Evolutionary conservation across 1,139 yeast species (phyloP).

Genomic region (Hanseniaspora sp.): DNA sequence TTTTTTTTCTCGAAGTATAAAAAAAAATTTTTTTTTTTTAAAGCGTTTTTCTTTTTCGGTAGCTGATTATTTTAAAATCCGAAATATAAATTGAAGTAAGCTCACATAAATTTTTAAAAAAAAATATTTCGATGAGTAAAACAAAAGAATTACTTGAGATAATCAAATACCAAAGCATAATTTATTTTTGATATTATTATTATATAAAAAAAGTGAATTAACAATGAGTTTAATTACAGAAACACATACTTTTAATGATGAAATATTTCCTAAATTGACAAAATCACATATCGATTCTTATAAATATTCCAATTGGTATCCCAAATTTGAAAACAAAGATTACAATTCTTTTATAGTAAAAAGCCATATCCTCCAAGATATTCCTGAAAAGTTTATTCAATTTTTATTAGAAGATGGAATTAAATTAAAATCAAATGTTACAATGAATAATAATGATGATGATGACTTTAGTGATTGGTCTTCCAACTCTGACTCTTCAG

Average conservation of each 20-base stretch:
- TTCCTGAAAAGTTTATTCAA: conserved; percentile 56
- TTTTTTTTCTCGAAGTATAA: not conserved
- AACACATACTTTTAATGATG: conserved; percentile 7
- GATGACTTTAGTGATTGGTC: conserved; percentile 70
- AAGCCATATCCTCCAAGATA: conserved; percentile 47
- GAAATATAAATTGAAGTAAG: no score
- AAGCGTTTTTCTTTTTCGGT: no score
- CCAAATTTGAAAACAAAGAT: conserved; percentile 37
- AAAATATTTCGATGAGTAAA: no score
- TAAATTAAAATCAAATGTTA: conserved; percentile 39
- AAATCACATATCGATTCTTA: conserved; percentile 51
- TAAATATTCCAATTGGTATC: conserved; percentile 64
- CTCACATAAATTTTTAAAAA: no score
- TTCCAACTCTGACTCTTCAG: conserved; percentile 35
- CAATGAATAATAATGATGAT: conserved; percentile 33
- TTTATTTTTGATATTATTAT: no score
- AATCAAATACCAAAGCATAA: no score
- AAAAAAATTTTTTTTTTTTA: not conserved
- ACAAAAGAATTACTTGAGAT: no score
- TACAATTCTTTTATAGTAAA: conserved; percentile 32
- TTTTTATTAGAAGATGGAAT: conserved; percentile 74
- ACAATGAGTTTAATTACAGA: not conserved
- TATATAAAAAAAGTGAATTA: not conserved
- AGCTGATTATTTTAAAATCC: no score
- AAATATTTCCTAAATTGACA: conserved; percentile 28